These are phyloP conservation scores for Prunus kanzakura DNA, from an alignment of 306 rosid species.

Conservation along the genomic window DNA sequence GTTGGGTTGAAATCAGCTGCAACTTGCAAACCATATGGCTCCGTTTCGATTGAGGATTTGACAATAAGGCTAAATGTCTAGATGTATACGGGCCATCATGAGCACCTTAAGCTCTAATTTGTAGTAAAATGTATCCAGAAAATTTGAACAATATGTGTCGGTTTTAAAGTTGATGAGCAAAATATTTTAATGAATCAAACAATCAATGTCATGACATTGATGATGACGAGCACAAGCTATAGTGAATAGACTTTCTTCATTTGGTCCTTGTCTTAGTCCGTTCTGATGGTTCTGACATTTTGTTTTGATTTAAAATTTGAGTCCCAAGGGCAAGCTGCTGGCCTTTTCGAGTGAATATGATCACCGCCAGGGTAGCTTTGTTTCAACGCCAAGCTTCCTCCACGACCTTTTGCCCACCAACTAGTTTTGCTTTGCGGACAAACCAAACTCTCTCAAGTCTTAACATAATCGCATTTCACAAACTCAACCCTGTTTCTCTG, in stretches of 20 bases:
- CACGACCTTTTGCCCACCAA: constrained; percentile 10
- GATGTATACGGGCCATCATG: not conserved
- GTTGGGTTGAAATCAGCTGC: no score
- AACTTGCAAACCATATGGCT: no score
- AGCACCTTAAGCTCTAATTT: not conserved
- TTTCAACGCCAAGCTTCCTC: constrained; percentile 49
- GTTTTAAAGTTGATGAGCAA: no score
- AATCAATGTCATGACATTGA: no score
- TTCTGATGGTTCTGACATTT: not conserved
- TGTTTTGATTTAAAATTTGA: not conserved
- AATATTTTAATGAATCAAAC: no score
- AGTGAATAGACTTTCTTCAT: not conserved
- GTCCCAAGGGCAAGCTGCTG: not conserved
- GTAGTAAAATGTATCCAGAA: not conserved
- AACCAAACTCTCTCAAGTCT: constrained; percentile 23
- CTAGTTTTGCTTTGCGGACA: constrained; percentile 38
- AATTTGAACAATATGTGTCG: not conserved
- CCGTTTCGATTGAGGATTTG: no score
- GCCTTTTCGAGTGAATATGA: constrained; percentile 6
- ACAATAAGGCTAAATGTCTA: no score
- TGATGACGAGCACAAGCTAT: not conserved
- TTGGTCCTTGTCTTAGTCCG: not conserved
- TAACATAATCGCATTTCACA: not conserved
- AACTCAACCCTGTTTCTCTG: not conserved
- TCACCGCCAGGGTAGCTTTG: constrained; percentile 27